Evolutionary conservation across 495 filamentous ascomycete genomes (phyloP).

Genomic region (Penicillium manginii): DNA sequence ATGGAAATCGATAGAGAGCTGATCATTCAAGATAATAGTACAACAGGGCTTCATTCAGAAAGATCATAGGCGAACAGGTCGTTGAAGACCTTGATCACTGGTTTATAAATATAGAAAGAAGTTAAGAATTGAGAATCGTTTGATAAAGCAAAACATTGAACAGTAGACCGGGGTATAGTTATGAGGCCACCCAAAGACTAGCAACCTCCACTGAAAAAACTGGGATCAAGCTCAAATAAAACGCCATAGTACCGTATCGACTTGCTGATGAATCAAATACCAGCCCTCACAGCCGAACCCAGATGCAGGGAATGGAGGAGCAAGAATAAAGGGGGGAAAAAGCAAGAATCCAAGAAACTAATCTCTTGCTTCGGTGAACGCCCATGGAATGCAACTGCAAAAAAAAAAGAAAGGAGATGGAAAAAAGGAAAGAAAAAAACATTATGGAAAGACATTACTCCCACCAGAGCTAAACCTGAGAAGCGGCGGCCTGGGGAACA

Average conservation of each 20-base stretch:
- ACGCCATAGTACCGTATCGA: conserved; percentile 22
- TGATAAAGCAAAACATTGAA: conserved; percentile 14
- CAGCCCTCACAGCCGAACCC: conserved; percentile 13
- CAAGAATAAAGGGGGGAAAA: not conserved
- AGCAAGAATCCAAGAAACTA: conserved; percentile 11
- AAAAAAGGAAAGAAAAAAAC: not conserved
- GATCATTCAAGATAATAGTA: not conserved
- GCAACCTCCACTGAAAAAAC: conserved; percentile 25
- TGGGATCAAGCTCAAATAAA: conserved; percentile 28
- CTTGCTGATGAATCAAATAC: conserved; percentile 1
- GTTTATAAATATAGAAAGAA: not conserved
- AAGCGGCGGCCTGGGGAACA: conserved; percentile 23
- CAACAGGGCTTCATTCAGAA: not conserved
- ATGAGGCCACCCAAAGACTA: conserved; percentile 23
- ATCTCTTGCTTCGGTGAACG: conserved; percentile 18
- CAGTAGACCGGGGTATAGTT: conserved; percentile 28
- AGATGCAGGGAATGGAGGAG: conserved; percentile 18
- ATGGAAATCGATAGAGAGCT: not conserved
- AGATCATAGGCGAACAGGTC: not conserved
- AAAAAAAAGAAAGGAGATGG: not conserved
- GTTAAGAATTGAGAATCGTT: conserved; percentile 6
- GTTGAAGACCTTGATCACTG: not conserved
- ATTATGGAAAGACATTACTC: not conserved
- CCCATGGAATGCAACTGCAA: conserved; percentile 23
- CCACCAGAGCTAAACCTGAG: conserved; percentile 19